Percentiles rank a stretch among this genome's conserved stretches.
Evolutionary conservation across 2,329 filamentous ascomycete genomes (phyloP).

Genomic region (Bimuria novae-zelandiae): DNA sequence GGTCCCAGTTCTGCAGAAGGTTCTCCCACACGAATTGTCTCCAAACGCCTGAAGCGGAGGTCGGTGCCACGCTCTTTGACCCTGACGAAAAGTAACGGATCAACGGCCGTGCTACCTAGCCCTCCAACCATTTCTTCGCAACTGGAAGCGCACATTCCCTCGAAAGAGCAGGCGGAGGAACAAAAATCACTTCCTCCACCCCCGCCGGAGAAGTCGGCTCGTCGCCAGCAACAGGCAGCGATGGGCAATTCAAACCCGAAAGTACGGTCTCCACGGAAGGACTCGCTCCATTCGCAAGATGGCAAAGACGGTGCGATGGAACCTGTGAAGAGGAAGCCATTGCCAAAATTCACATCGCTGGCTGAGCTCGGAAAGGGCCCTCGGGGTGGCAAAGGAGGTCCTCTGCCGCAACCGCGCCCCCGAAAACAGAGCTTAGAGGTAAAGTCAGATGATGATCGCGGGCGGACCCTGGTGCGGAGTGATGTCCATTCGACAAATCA

Average conservation of each 20-base stretch:
- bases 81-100: slow-evolving; percentile 43
- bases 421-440: slow-evolving; percentile 19
- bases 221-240: slow-evolving; percentile 18
- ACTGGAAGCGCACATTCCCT: slow-evolving; percentile 16
- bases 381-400: slow-evolving; percentile 33
- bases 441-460: background rate
- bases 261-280: slow-evolving; percentile 26
- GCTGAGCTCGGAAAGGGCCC: slow-evolving; percentile 35
- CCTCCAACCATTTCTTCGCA: slow-evolving; percentile 23
- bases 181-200: slow-evolving; percentile 39
- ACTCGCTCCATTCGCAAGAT: slow-evolving; percentile 34
- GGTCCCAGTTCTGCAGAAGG: slow-evolving; percentile 24
- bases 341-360: slow-evolving; percentile 36
- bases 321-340: slow-evolving; percentile 33
- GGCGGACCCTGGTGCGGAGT: background rate
- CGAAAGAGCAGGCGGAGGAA: slow-evolving; percentile 19
- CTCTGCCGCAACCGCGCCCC: slow-evolving; percentile 25
- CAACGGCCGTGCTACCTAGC: slow-evolving; percentile 40
- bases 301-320: slow-evolving; percentile 13
- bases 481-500: background rate
- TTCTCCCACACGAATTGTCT: slow-evolving; percentile 34
- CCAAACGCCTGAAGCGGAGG: slow-evolving; percentile 39
- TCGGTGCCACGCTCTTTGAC: slow-evolving; percentile 43
- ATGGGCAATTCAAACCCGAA: slow-evolving; percentile 33
- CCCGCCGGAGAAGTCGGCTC: slow-evolving; percentile 41